Evolutionary conservation across 2,329 filamentous ascomycete species (phyloP).

Genomic region (Fusarium sp.): DNA sequence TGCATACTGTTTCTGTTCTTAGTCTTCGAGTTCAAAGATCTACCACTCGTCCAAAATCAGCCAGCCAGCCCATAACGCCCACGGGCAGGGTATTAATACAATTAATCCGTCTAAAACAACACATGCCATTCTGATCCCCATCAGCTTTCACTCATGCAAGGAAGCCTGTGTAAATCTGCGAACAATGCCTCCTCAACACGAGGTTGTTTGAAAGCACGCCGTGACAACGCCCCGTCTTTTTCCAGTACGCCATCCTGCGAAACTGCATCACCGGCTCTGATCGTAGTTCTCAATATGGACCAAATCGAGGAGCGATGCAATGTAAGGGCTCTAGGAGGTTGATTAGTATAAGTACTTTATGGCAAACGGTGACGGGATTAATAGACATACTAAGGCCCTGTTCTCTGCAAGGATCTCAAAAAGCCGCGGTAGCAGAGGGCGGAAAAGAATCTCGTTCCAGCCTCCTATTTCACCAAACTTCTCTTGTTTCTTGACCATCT

Average conservation of each 20-base stretch:
- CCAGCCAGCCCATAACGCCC: slow-evolving; percentile 32
- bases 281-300: slow-evolving; percentile 46
- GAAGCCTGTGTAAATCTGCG: slow-evolving; percentile 1
- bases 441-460: slow-evolving; percentile 75
- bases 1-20: not conserved
- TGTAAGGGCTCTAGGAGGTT: slow-evolving; percentile 50
- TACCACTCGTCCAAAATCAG: slow-evolving; percentile 25
- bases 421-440: slow-evolving; percentile 69
- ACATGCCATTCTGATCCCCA: slow-evolving; percentile 15
- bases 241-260: slow-evolving; percentile 9
- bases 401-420: slow-evolving; percentile 79
- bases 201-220: not conserved
- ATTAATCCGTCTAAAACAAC: slow-evolving; percentile 27
- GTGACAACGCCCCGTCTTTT: slow-evolving; percentile 22
- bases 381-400: slow-evolving; percentile 61
- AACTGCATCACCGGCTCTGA: slow-evolving; percentile 31
- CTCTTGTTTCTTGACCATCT: slow-evolving; percentile 59
- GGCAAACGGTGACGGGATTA: not conserved
- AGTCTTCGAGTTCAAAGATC: slow-evolving; percentile 7
- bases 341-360: slow-evolving; percentile 21
- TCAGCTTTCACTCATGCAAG: slow-evolving; percentile 26
- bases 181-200: slow-evolving; percentile 4
- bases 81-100: slow-evolving; percentile 43
- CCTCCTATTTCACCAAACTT: slow-evolving; percentile 59
- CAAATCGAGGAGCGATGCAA: slow-evolving; percentile 53